Evolutionary conservation across 2,329 filamentous ascomycete genomes (phyloP), one percentile per base, ranked within the genome.

Genomic region (Cladosporium oxysporum): DNA sequence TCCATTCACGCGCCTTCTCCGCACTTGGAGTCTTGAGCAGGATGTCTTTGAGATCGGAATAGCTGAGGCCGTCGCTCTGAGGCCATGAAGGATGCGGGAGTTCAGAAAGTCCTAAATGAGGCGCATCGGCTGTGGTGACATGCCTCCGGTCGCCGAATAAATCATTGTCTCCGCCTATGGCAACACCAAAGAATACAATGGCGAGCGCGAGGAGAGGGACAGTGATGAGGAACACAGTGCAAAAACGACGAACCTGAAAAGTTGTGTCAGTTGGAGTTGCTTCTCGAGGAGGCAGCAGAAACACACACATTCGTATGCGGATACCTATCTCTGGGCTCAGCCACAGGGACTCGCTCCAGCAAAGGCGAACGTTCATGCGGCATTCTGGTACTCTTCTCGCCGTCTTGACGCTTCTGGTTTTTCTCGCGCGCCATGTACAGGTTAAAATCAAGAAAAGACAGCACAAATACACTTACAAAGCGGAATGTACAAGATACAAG

Each of bases 361-460:
- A 92, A 83, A 66, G 90, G 90, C 60, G 88, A 90, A 65, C 81
- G 82, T 80, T 92, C 89, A 37, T 77, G 72, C 73, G 79, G 73
- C 80, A 82, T 83, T 69, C 66, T 75, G 68, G 44, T 31, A 26
- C 49, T 47, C 31, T 63, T 57, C 50, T 63, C 61, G 35, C 61
- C 61, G 50, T 57, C 61, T n/a, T 31, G 61, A 52, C 61, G 61
- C 23, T 57, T 28, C 3, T 52, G 26, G 50, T 53, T 21, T 37
- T 63, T 63, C 29, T 47, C 61, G 14, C 61, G 50, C 50, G 61
- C 61, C 61, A 63, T 63, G 35, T 63, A 63, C 49, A 10, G 23
- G 26, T n/a, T 16, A 5, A 62, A 52, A 12, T 26, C 29, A 53
- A 5, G 16, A 8, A 33, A 55, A 10, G 18, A 55, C 7, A 29